Evolutionary conservation across 257 asterid species (phyloP), one percentile per base, ranked within the genome.

Genomic region (Mitragyna speciosa): DNA sequence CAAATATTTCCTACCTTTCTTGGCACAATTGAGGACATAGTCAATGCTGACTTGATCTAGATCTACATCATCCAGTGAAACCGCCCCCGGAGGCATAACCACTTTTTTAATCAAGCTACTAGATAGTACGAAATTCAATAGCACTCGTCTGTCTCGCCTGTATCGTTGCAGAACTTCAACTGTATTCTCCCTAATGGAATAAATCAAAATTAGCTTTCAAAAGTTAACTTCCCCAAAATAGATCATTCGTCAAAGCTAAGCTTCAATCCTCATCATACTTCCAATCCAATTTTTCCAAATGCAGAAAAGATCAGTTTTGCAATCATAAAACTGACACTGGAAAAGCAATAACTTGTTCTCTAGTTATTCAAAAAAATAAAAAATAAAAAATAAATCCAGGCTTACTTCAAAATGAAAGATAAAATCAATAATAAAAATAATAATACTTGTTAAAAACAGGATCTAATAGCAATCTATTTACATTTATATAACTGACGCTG

Each of bases 21-120:
- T 95, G 75, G 92, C 94, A 87, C 97, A 92, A 72, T 83, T 92
- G 82, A 95, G 93, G 77, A 95, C 95, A 88, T 86, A 83, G 85
- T 93, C 98, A 33, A 90, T 97, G 80, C 99, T 93, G 79, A 95
- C 97, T 90, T 93, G 99, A 88, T 95, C 98, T 81, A 95, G 96
- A 87, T 95, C 97, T 86, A 95, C 98, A 82, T 95, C 99, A 82
- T 95, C 97, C 86, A 95, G 89, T 14, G 99, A 88, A 84, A 93
- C 96, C 5, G 98, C 99, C 54, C 99, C 99, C 0, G 99, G 98
- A 70, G 99, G 99, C 99, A 95, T 89, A 76, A 91, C 91, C 78
- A 95, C 99, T 88, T 89, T 95, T 92, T 94, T 92, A 81, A 95
- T 85, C 82, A 92, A 85, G 88, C 93, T 93, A 78, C 99, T 97